Evolutionary conservation across 495 filamentous ascomycete genomes (phyloP), one percentile per base, ranked within the genome.

Genomic region (Penicillium flavigenum): DNA sequence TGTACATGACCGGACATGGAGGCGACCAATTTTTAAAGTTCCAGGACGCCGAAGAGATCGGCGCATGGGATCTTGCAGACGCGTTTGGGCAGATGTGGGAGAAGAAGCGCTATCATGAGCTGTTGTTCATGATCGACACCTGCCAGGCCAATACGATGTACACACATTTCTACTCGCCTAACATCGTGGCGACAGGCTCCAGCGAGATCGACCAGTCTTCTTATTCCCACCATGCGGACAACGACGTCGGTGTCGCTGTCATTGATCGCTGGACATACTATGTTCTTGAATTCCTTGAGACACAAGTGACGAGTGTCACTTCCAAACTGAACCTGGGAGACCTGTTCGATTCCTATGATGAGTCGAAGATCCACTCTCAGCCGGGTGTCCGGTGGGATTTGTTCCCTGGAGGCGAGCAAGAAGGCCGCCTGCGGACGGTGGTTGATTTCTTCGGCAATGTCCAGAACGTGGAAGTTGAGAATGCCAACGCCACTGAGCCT

Each of bases 81-180:
- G 94, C 95, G 12, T 98, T 98, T 71, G 93, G 93, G 72, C 94
- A 98, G 82, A 98, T 98, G 94, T 97, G 92, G 91, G 95, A 98
- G 78, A 98, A 98, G 86, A 92, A 92, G 77, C 83, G 94, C 75
- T 92, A 81, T 54, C 90, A 98, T 63, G 94, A 98, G 71, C 83
- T 98, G 61, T 83, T 98, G 54, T 98, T 98, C 79, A 98, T 98
- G 94, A 98, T 98, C 75, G 94, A 98, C 74, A 98, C 94, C 0
- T 98, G 94, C 74, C 94, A 98, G 76, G 94, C 94, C 38, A 98
- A 98, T 64, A 98, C 94, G 12, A 96, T 98, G 90, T 98, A 96
- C 77, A 91, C 84, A 67, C 93, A 96, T 71, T 88, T 98, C 71
- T 98, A 98, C 78, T 93, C 89, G 24, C 92, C 94, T 24, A 96